Percentiles rank a stretch among this genome's conserved stretches.
phyloP scores from a whole-genome alignment of 164 flowering plant genomes.

The Stephania yunnanensis region DNA sequence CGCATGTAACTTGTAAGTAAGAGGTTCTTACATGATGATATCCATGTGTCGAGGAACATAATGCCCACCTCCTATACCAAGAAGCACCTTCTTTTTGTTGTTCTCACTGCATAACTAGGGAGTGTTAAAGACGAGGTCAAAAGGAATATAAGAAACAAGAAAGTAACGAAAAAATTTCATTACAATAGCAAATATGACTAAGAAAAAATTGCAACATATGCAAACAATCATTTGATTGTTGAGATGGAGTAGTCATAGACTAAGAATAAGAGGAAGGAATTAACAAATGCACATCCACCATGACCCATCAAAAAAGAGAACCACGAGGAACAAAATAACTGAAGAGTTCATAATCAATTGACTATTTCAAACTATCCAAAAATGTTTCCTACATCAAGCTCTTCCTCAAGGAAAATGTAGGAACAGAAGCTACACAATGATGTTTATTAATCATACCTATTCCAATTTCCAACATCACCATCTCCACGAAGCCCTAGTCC shows the following conservation, averaged over 20 bases:
- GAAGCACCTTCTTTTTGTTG: slow-evolving; percentile 50
- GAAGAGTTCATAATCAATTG: not conserved
- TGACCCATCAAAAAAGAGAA: not conserved
- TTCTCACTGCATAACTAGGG: slow-evolving; percentile 30
- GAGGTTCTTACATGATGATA: slow-evolving; percentile 24
- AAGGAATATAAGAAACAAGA: not conserved
- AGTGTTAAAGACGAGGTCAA: not conserved
- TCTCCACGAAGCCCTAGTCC: slow-evolving; percentile 88
- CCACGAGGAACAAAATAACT: not conserved
- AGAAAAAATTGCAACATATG: too few relatives aligned
- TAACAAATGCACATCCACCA: not conserved
- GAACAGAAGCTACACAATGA: not conserved
- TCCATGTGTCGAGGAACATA: slow-evolving; percentile 92
- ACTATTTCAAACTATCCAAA: not conserved
- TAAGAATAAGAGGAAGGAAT: not conserved
- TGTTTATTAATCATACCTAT: slow-evolving; percentile 31
- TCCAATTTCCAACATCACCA: slow-evolving; percentile 70
- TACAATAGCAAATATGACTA: too few relatives aligned
- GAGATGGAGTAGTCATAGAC: too few relatives aligned
- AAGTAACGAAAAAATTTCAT: too few relatives aligned
- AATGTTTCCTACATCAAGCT: not conserved
- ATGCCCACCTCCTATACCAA: slow-evolving; percentile 96
- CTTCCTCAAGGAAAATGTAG: not conserved
- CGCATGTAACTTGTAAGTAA: not conserved
- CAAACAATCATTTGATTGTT: too few relatives aligned